These are phyloP conservation scores for Acacia confusa DNA, from an alignment of 306 rosid species.

Conservation along the genomic window DNA sequence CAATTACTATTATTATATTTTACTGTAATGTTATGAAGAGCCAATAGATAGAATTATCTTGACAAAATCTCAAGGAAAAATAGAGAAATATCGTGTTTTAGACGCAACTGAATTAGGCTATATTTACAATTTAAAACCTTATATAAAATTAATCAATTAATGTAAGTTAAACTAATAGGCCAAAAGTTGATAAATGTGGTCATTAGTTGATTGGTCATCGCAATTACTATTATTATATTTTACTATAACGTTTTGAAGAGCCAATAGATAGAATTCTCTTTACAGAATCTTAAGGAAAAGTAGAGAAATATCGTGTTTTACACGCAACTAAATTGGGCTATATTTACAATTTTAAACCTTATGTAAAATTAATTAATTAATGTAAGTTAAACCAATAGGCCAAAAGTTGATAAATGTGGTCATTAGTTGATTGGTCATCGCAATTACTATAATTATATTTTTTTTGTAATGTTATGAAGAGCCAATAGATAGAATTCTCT, in stretches of 20 bases:
- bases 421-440: too few relatives aligned
- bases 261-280: neutral
- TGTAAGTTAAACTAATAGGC: too few relatives aligned
- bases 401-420: neutral
- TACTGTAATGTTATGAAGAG: neutral
- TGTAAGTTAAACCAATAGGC: too few relatives aligned
- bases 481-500: neutral
- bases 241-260: neutral
- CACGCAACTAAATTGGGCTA: too few relatives aligned
- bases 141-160: neutral
- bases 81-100: neutral
- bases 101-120: too few relatives aligned
- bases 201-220: too few relatives aligned
- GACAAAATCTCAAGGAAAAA: neutral
- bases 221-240: neutral
- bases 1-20: neutral
- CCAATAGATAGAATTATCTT: neutral
- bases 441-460: neutral
- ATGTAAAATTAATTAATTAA: too few relatives aligned
- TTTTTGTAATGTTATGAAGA: neutral
- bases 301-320: neutral
- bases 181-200: neutral
- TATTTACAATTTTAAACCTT: too few relatives aligned
- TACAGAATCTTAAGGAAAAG: neutral
- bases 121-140: too few relatives aligned